Evolutionary conservation across 106 monocot species (phyloP).

Genomic region (Apostasia ramifera): DNA sequence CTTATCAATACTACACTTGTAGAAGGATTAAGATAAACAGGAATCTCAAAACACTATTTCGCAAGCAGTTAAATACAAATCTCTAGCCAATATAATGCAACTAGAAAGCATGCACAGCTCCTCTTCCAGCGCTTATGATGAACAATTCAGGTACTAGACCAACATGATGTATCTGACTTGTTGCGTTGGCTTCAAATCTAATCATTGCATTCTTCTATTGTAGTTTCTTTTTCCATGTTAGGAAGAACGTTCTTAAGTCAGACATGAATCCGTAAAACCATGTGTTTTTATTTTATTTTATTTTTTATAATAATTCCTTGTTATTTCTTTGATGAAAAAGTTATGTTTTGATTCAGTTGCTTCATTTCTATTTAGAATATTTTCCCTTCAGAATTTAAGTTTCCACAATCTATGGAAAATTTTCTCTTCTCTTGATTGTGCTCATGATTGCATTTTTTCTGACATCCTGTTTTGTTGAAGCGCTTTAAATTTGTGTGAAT

Average conservation of each 20-base stretch:
- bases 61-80: too few relatives aligned
- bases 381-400: background rate
- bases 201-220: background rate
- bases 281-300: too few relatives aligned
- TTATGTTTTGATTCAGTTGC: too few relatives aligned
- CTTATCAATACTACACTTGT: too few relatives aligned
- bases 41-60: too few relatives aligned
- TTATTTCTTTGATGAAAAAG: too few relatives aligned
- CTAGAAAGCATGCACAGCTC: conserved; percentile 7
- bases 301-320: too few relatives aligned
- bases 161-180: background rate
- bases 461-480: background rate
- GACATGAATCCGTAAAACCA: too few relatives aligned
- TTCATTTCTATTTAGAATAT: too few relatives aligned
- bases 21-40: too few relatives aligned
- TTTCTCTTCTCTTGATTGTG: background rate
- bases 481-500: background rate
- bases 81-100: too few relatives aligned
- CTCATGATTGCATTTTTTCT: background rate
- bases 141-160: conserved; percentile 69
- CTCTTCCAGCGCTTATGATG: conserved; percentile 88
- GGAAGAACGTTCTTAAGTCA: too few relatives aligned
- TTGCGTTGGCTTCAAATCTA: background rate
- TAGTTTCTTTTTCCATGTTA: background rate
- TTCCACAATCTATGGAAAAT: background rate